A percentile compares a stretch with the other conserved stretches of the same genome.
Evolutionary conservation across 176 grass and related monocot genomes (phyloP).

Genomic region (Eragrostis curvula): DNA sequence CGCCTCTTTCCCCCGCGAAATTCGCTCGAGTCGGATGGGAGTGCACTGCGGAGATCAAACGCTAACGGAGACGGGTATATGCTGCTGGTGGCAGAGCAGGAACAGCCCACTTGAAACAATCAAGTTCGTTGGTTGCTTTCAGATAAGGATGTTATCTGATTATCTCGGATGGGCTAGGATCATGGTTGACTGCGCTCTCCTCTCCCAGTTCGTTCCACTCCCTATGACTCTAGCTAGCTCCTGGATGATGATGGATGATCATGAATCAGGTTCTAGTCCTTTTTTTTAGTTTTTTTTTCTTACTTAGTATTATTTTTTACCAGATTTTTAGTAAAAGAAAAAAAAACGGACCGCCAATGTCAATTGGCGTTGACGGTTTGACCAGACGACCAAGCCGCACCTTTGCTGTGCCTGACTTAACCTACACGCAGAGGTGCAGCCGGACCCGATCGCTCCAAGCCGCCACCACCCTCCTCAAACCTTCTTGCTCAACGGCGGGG

Average conservation of each 20-base stretch:
- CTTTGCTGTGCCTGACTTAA: background rate
- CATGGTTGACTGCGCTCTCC: background rate
- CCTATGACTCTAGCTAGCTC: background rate
- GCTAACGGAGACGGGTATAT: background rate
- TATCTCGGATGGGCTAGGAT: background rate
- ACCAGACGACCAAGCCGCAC: background rate
- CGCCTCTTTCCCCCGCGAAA: background rate
- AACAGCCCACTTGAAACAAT: background rate
- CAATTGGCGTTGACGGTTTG: background rate
- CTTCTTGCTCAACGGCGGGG: background rate
- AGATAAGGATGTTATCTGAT: constrained; percentile 28
- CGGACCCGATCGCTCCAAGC: constrained; percentile 1
- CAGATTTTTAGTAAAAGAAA: too few species aligned
- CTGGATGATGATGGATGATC: background rate
- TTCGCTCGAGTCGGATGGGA: background rate
- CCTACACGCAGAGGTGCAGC: background rate
- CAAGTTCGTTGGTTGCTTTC: background rate
- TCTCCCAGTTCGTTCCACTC: background rate
- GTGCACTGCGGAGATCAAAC: background rate
- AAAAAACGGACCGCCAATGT: too few species aligned
- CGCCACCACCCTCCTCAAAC: background rate
- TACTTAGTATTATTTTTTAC: background rate
- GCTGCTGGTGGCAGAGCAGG: background rate
- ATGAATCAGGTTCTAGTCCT: background rate
- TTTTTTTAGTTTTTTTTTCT: background rate